Conservation (phyloP, 139 green algal species). For the Micromonas pusilla region DNA sequence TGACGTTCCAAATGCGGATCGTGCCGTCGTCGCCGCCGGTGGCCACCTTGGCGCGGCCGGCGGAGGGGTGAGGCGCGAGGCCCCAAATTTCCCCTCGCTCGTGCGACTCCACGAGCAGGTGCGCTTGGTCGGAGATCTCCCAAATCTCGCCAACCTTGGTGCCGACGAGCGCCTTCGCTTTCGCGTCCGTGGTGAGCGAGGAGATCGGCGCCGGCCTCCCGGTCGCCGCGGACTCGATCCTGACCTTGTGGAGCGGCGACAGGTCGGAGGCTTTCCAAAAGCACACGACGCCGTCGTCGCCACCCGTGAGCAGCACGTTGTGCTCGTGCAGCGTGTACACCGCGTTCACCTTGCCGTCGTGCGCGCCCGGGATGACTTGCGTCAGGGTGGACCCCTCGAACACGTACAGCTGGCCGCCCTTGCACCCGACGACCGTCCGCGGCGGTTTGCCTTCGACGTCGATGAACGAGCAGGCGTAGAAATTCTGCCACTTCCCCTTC, state of each 20-base stretch:
- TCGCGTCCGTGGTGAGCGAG: neutral
- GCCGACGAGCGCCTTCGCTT: slow-evolving; percentile 12
- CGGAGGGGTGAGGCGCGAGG: slow-evolving; percentile 19
- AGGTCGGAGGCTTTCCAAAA: slow-evolving; percentile 18
- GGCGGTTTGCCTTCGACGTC: no score
- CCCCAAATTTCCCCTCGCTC: slow-evolving; percentile 25
- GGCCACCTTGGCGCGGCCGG: slow-evolving; percentile 16
- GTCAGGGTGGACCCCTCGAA: slow-evolving; percentile 17
- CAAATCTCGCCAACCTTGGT: slow-evolving; percentile 12
- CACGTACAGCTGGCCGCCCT: slow-evolving; percentile 21
- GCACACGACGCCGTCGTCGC: slow-evolving; percentile 22
- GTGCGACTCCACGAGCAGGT: slow-evolving; percentile 23
- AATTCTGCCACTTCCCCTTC: slow-evolving; percentile 9
- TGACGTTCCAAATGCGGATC: slow-evolving; percentile 27
- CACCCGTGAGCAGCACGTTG: slow-evolving; percentile 17
- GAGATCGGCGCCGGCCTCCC: neutral
- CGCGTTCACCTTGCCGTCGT: neutral
- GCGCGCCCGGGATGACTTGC: neutral
- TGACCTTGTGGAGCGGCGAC: neutral
- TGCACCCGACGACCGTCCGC: slow-evolving; percentile 6
- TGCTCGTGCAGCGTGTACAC: neutral
- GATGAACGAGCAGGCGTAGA: neutral
- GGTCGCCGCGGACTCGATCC: neutral
- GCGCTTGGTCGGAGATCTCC: slow-evolving; percentile 14
- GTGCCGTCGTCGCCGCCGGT: slow-evolving; percentile 27